Evolutionary conservation across 2,329 filamentous ascomycete species (phyloP).

Genomic region (Trichoderma aggressivum): DNA sequence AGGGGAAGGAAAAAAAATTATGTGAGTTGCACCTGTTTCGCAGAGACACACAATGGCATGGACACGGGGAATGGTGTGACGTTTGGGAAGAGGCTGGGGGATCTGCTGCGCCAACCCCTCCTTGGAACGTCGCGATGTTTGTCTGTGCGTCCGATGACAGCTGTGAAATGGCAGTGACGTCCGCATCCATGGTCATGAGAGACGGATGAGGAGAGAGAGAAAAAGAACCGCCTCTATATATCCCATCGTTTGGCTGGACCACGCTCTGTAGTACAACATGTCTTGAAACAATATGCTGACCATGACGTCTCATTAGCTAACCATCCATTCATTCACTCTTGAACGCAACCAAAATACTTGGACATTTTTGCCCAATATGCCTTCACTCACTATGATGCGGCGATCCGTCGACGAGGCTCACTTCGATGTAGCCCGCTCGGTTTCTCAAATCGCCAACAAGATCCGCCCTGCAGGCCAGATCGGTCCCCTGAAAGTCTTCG

Average conservation of each 20-base stretch:
- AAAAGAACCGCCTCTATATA: background rate
- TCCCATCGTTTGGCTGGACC: background rate
- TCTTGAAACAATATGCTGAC: slow-evolving; percentile 7
- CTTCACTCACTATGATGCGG: slow-evolving; percentile 16
- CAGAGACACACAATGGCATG: slow-evolving; percentile 14
- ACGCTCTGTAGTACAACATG: background rate
- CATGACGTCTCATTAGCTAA: slow-evolving; percentile 1
- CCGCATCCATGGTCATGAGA: background rate
- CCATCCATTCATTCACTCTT: slow-evolving; percentile 8
- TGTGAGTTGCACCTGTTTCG: slow-evolving; percentile 18
- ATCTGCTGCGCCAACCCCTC: slow-evolving; percentile 15
- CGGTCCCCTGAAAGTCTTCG: slow-evolving; percentile 5
- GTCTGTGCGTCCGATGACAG: slow-evolving; percentile 1
- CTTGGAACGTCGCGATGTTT: slow-evolving; percentile 9
- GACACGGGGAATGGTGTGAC: slow-evolving; percentile 16
- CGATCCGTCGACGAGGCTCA: slow-evolving; percentile 14
- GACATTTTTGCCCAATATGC: slow-evolving; percentile 17
- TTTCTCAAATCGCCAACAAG: slow-evolving; percentile 10
- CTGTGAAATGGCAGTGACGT: background rate
- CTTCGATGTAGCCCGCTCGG: slow-evolving; percentile 5
- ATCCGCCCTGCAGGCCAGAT: slow-evolving; percentile 6
- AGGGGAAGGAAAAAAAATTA: background rate
- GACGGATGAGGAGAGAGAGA: background rate
- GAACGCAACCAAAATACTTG: background rate
- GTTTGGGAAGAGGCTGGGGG: slow-evolving; percentile 4